Evolutionary conservation across 2,329 filamentous ascomycete genomes (phyloP), one percentile per base, ranked within the genome.

Genomic region (Talaromyces sp.): DNA sequence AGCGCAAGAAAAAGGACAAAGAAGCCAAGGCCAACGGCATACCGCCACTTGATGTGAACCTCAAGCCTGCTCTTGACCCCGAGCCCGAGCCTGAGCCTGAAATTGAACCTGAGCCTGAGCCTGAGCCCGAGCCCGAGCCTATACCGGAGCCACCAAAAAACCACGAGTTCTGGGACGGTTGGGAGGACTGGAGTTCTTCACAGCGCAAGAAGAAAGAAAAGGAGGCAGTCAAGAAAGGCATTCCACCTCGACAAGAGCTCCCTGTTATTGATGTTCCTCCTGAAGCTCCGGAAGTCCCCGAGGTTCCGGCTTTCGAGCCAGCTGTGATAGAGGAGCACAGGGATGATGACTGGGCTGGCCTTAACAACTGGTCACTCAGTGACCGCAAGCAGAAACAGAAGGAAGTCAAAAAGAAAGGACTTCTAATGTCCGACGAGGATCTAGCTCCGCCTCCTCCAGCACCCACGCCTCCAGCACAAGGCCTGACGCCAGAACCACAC

Each of bases 391-490:
- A 59, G 31, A 65, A 61, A 31, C 48, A 58, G 50, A 65, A 61
- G 33, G 58, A 60, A 65, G 55, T 46, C 9, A 64, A 65, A 48
- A 62, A 65, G 58, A 65, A 65, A 56, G 64, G 64, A 16, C 62
- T 62, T 50, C 44, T 62, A 12, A n/a, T 55, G 8, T 62, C 44
- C 11, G 37, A 59, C 11, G 52, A 64, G 33, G 57, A 40, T 44
- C 40, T 50, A 60, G 77, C 78, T 35, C 77, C 78, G 58, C 80
- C 80, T 35, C 80, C 80, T 39, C 79, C 79, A 18, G 80, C 78
- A 23, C 80, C 80, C 2, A 80, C 78, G 37, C 79, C 80, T 50
- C 80, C 80, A 48, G 73, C 77, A 54, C 73, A 80, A 64, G 79
- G 77, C 21, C 67, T 81, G 4, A 75, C 72, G 5, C 76, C 76